Base-by-base conservation (phyloP, 1,139 yeast species). In the Debaryomyces nepalensis region DNA sequence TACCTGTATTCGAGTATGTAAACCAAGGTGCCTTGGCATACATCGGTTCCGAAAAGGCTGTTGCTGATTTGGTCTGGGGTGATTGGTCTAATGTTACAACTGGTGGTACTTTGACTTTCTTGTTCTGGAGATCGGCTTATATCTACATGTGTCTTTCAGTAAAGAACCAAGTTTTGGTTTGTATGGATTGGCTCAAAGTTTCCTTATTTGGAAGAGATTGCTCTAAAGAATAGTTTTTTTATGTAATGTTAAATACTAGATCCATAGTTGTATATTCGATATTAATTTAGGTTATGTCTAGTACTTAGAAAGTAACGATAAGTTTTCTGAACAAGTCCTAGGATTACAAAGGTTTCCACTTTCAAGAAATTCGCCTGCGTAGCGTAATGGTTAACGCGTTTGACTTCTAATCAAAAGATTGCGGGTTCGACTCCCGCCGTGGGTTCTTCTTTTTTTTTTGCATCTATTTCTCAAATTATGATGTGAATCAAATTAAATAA, bases 41-140 rank as follows among this genome's bases (percentile, higher is more conserved):
- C 68, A 82, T 84, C 57, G 98, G 98, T 52, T 78, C 89, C 39
- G 97, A 91, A 63, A 80, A 84, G 64, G 98, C 97, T 32, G 95
- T 91, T 54, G 97, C 97, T 32, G 97, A 91, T 63, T 73, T 91
- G 58, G 84, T 86, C 30, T 82, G 90, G 85, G 95, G 95, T 53
- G 90, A 86, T 59, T 84, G 88, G 79, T 84, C 88, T 51, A 84
- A 85, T 57, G 77, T 83, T 49, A 82, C 91, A 26, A 73, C 90
- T 40, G 95, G 95, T 48, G 97, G 97, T 57, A 77, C 87, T 33
- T 73, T 87, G 63, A 88, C 97, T 38, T 90, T 84, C 75, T 75
- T 87, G 66, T 84, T 91, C 79, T 91, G 97, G 97, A 84, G 96
- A 72, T 84, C 91, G 27, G 95, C 96, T 37, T 90, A 91, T 69